A percentile compares a stretch with the other conserved stretches of the same genome.
Conservation (phyloP, 257 asterid genomes). For the Misopates orontium region DNA sequence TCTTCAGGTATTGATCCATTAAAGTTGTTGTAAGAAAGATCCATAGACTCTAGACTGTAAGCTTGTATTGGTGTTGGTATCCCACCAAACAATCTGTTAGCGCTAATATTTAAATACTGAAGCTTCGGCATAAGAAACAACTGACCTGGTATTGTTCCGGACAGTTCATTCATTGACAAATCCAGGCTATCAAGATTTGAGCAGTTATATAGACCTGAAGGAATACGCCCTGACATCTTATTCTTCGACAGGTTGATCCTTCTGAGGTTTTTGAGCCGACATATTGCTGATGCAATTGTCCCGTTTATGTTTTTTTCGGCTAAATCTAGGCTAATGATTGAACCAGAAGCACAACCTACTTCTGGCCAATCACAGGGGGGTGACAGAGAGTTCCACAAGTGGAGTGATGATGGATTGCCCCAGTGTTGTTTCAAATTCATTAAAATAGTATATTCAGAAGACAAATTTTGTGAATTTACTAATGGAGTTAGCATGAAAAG, state of each 20-base stretch:
- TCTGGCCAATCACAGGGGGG: constrained; percentile 32
- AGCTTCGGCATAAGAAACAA: constrained; percentile 26
- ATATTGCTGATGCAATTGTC: constrained; percentile 35
- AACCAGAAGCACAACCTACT: constrained; percentile 23
- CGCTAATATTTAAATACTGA: neutral
- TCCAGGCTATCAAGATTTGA: constrained; percentile 20
- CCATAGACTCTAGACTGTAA: constrained; percentile 10
- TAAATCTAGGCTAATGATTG: constrained; percentile 24
- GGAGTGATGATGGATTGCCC: constrained; percentile 40
- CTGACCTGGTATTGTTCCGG: constrained; percentile 39
- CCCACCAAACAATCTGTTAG: constrained; percentile 31
- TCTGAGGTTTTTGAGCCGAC: constrained; percentile 26
- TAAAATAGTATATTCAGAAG: constrained; percentile 29
- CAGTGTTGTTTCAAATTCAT: constrained; percentile 45
- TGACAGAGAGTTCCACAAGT: constrained; percentile 39
- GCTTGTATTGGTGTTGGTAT: constrained; percentile 24
- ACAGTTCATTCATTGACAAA: constrained; percentile 27
- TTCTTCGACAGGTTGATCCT: constrained; percentile 24
- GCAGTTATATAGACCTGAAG: constrained; percentile 26
- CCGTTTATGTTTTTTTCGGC: constrained; percentile 20
- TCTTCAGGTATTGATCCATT: constrained; percentile 38
- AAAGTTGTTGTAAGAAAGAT: constrained; percentile 32
- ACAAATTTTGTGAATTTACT: constrained; percentile 32
- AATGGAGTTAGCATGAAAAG: constrained; percentile 26
- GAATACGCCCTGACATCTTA: constrained; percentile 28